A percentile compares a stretch with the other conserved stretches of the same genome.
Evolutionary conservation across 2,329 filamentous ascomycete genomes (phyloP).

Genomic region (Plectosphaerella cucumerina): DNA sequence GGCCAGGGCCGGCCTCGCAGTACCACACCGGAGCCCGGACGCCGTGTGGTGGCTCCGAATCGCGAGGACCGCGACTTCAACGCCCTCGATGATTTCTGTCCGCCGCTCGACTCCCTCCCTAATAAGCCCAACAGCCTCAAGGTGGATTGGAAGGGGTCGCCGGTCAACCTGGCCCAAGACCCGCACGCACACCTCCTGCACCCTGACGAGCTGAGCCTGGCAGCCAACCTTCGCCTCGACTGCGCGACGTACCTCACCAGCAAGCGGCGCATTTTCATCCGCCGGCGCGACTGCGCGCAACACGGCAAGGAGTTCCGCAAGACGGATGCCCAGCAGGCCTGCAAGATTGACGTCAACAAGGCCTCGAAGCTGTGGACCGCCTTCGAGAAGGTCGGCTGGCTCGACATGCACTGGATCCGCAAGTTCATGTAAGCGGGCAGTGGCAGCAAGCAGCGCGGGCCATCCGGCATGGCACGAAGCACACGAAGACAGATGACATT

Average conservation of each 20-base stretch:
- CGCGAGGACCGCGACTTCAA: constrained; percentile 80
- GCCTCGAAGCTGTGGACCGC: constrained; percentile 88
- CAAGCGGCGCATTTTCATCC: constrained; percentile 87
- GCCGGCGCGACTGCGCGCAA: constrained; percentile 62
- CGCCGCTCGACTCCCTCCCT: constrained; percentile 62
- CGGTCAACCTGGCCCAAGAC: constrained; percentile 71
- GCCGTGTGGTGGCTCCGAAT: constrained; percentile 56
- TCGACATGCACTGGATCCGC: constrained; percentile 49
- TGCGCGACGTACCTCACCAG: constrained; percentile 87
- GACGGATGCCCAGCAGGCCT: constrained; percentile 93
- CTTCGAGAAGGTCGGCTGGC: constrained; percentile 84
- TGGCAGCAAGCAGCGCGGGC: not conserved
- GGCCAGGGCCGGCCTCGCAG: constrained; percentile 30
- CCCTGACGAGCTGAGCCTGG: constrained; percentile 71
- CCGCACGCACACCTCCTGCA: constrained; percentile 68
- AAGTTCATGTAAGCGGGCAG: not conserved
- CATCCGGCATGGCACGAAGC: constrained; percentile 16
- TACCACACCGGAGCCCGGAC: constrained; percentile 45
- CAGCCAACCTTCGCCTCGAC: constrained; percentile 74
- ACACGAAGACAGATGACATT: not conserved
- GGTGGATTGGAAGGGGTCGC: constrained; percentile 81
- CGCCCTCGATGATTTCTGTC: constrained; percentile 67
- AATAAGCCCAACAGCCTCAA: constrained; percentile 67
- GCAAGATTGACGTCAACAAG: constrained; percentile 98
- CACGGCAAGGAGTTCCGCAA: constrained; percentile 85